Evolutionary conservation across 306 rosid species (phyloP).

Genomic region (Datisca glomerata): DNA sequence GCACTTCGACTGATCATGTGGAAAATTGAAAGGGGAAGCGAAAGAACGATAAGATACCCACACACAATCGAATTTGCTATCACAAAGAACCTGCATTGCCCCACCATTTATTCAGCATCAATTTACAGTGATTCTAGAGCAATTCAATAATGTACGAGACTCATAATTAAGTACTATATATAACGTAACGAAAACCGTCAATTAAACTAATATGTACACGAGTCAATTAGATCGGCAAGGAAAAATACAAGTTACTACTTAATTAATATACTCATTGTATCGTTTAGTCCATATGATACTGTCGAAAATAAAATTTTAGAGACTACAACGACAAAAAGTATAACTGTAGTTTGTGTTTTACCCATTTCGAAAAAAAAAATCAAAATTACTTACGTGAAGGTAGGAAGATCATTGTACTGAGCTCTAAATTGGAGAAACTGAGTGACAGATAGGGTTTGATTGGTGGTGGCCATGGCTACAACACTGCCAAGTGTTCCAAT

Average conservation of each 20-base stretch:
- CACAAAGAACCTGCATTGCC: conserved; percentile 39
- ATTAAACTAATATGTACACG: no score
- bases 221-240: no score
- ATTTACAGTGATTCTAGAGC: no score
- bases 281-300: not conserved
- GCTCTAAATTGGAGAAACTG: conserved; percentile 9
- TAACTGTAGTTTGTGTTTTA: no score
- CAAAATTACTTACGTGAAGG: not conserved
- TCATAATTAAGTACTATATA: no score
- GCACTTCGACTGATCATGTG: conserved; percentile 29
- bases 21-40: conserved; percentile 31
- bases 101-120: not conserved
- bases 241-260: no score
- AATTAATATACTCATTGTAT: not conserved
- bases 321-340: not conserved
- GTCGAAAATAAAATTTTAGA: not conserved
- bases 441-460: conserved; percentile 7
- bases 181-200: no score
- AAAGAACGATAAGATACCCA: conserved; percentile 44
- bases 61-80: conserved; percentile 32
- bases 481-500: conserved; percentile 8
- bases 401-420: conserved; percentile 8
- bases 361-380: not conserved
- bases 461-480: conserved; percentile 7
- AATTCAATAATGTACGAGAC: no score